These are phyloP conservation scores for Arachnomyces sp. DNA, from an alignment of 2,329 filamentous ascomycete genomes.

Conservation along the genomic window DNA sequence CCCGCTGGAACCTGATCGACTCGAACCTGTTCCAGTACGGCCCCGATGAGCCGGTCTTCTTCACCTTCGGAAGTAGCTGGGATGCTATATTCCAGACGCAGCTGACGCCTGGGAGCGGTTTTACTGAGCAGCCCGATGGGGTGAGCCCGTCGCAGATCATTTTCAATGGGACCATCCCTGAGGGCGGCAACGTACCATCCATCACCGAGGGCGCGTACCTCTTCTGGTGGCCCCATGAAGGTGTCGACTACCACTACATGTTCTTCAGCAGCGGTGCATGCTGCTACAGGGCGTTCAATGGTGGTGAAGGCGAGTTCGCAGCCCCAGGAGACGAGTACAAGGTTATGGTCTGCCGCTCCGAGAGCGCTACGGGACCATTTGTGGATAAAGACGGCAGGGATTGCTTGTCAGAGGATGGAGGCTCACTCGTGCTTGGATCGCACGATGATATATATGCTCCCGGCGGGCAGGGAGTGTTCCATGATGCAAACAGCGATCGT, in stretches of 20 bases:
- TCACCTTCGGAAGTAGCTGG: constrained; percentile 65
- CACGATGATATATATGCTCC: constrained; percentile 58
- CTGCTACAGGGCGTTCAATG: constrained; percentile 36
- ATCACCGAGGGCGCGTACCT: constrained; percentile 1
- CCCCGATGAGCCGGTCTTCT: constrained; percentile 31
- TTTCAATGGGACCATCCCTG: no score
- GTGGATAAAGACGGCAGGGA: constrained; percentile 46
- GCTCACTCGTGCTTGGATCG: constrained; percentile 52
- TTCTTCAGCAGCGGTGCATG: constrained; percentile 53
- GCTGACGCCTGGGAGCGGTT: constrained; percentile 30
- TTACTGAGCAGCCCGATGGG: constrained; percentile 8
- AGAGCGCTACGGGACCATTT: constrained; percentile 47
- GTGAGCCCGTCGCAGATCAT: not conserved
- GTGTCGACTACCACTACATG: constrained; percentile 47
- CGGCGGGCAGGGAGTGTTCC: constrained; percentile 56
- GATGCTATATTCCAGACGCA: constrained; percentile 55
- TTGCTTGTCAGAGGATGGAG: constrained; percentile 50
- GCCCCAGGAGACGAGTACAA: constrained; percentile 52
- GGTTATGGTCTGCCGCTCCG: constrained; percentile 57
- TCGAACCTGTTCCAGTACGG: constrained; percentile 41
- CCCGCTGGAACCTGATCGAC: constrained; percentile 52
- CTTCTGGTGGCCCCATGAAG: constrained; percentile 1
- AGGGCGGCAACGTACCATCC: no score
- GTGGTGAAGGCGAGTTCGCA: constrained; percentile 26
- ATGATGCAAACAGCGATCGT: constrained; percentile 30